Evolutionary conservation across 257 asterid genomes (phyloP).

Genomic region (Primulina eburnea): DNA sequence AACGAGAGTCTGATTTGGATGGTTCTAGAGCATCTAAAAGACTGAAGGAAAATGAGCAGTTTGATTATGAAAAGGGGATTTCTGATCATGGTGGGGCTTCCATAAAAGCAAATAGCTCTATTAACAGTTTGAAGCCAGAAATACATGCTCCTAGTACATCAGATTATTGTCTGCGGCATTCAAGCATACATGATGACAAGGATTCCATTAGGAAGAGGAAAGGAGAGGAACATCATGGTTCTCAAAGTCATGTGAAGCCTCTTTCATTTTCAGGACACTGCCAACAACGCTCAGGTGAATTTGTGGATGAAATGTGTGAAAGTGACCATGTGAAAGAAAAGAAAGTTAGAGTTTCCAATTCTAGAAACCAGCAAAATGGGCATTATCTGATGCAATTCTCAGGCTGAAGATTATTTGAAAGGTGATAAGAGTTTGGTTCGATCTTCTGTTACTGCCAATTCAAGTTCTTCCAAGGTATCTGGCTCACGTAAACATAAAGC

Average conservation of each 20-base stretch:
- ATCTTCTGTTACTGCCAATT: conserved; percentile 78
- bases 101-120: conserved; percentile 54
- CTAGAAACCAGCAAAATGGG: conserved; percentile 45
- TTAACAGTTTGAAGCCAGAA: conserved; percentile 42
- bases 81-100: conserved; percentile 53
- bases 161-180: conserved; percentile 41
- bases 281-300: conserved; percentile 39
- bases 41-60: conserved; percentile 50
- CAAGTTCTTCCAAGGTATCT: conserved; percentile 96
- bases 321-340: conserved; percentile 60
- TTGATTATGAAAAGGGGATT: conserved; percentile 52
- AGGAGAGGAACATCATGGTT: conserved; percentile 36
- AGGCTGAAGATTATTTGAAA: conserved; percentile 49
- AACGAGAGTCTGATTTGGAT: conserved; percentile 53
- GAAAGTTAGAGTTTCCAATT: conserved; percentile 65
- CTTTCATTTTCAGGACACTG: conserved; percentile 3
- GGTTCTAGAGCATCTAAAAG: conserved; percentile 63
- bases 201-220: conserved; percentile 59
- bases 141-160: conserved; percentile 37
- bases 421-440: conserved; percentile 53
- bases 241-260: conserved; percentile 19
- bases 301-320: conserved; percentile 43
- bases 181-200: conserved; percentile 43
- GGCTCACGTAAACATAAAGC: conserved; percentile 73
- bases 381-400: conserved; percentile 39